These are phyloP conservation scores for Microcera coccophila DNA, from an alignment of 2,329 filamentous ascomycete species.

Conservation along the genomic window DNA sequence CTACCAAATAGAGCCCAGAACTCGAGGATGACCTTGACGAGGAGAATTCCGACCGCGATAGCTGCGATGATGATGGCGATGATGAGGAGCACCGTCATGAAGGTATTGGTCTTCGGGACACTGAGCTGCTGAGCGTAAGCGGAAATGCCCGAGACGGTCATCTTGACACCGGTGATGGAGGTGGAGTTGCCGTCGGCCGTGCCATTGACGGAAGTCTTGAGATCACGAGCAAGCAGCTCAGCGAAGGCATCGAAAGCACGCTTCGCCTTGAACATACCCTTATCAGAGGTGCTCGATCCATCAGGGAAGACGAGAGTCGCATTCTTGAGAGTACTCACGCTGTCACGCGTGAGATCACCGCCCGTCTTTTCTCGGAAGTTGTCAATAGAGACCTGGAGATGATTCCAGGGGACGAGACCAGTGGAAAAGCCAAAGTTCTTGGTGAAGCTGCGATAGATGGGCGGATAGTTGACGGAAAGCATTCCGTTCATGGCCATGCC, in stretches of 20 bases:
- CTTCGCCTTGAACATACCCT: conserved; percentile 46
- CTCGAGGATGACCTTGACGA: conserved; percentile 89
- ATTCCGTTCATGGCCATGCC: conserved; percentile 93
- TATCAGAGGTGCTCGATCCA: conserved; percentile 46
- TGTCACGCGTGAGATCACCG: conserved; percentile 80
- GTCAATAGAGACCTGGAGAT: conserved; percentile 79
- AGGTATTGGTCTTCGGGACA: conserved; percentile 85
- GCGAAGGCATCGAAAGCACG: conserved; percentile 48
- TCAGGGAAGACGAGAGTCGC: conserved; percentile 69
- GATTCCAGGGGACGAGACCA: conserved; percentile 77
- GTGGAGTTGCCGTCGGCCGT: conserved; percentile 23
- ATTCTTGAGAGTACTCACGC: conserved; percentile 69
- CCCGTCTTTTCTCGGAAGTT: conserved; percentile 75
- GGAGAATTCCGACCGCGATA: conserved; percentile 79
- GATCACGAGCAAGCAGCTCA: conserved; percentile 51
- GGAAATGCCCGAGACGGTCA: conserved; percentile 69
- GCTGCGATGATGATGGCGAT: conserved; percentile 82
- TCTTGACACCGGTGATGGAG: conserved; percentile 34
- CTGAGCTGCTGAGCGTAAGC: conserved; percentile 78
- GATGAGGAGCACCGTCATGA: conserved; percentile 89
- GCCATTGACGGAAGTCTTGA: conserved; percentile 44
- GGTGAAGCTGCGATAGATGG: conserved; percentile 82
- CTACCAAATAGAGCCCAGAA: conserved; percentile 84
- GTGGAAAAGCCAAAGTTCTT: conserved; percentile 93
- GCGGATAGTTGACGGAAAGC: conserved; percentile 84